phyloP scores from a whole-genome alignment of 2,329 filamentous ascomycete genomes.

The Trichoderma sp. region DNA sequence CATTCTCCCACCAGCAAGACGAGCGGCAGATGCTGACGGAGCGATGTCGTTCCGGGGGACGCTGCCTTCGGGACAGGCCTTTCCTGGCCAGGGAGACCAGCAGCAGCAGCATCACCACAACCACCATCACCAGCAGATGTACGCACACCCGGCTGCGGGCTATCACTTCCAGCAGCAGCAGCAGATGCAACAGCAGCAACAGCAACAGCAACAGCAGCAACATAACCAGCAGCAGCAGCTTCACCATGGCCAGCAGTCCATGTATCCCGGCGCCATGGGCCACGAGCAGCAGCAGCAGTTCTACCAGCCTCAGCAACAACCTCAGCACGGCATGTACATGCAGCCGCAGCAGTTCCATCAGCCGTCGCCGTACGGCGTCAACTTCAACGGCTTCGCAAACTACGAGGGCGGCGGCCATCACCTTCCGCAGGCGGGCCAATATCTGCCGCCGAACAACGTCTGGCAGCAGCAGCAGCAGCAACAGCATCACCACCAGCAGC shows the following conservation, averaged over 20 bases:
- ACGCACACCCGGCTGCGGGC: background rate
- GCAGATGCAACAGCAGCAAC: slow-evolving; percentile 25
- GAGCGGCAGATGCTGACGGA: slow-evolving; percentile 22
- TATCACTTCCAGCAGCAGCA: slow-evolving; percentile 26
- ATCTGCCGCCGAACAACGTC: slow-evolving; percentile 11
- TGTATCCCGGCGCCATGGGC: slow-evolving; percentile 20
- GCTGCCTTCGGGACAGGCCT: slow-evolving; percentile 41
- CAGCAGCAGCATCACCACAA: slow-evolving; percentile 29
- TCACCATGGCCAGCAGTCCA: slow-evolving; percentile 24
- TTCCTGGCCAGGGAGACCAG: slow-evolving; percentile 36
- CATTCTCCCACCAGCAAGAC: slow-evolving; percentile 19
- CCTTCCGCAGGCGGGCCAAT: slow-evolving; percentile 18
- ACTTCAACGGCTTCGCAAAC: slow-evolving; percentile 13
- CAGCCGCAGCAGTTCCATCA: slow-evolving; percentile 27
- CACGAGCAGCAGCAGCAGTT: slow-evolving; percentile 28
- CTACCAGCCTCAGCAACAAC: slow-evolving; percentile 24
- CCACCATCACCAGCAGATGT: slow-evolving; percentile 12
- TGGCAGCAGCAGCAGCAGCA: slow-evolving; percentile 24
- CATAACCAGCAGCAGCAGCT: slow-evolving; percentile 21
- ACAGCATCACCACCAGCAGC: slow-evolving; percentile 24
- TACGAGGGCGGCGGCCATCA: slow-evolving; percentile 21
- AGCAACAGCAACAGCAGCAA: slow-evolving; percentile 20
- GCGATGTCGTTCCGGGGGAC: slow-evolving; percentile 36
- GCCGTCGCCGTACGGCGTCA: slow-evolving; percentile 15
- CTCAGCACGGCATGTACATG: slow-evolving; percentile 22